phyloP scores from a whole-genome alignment of 345 rosid species.

The Iberis pinnata region DNA sequence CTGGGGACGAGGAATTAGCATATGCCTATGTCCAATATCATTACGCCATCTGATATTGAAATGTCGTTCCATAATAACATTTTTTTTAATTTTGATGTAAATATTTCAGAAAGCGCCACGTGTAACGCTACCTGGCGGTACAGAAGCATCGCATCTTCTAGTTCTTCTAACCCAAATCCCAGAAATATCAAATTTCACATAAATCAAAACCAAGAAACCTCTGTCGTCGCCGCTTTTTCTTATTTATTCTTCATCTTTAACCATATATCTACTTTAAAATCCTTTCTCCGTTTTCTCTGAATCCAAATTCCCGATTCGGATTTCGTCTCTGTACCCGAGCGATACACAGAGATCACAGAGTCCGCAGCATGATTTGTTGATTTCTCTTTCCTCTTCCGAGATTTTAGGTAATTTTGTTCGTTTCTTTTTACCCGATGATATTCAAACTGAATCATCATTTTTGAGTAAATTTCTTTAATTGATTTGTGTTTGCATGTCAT shows the following conservation, averaged over 20 bases:
- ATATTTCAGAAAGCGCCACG: conserved; percentile 62
- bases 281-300: conserved; percentile 7
- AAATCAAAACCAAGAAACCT: conserved; percentile 17
- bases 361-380: too few species aligned
- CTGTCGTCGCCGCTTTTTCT: conserved; percentile 6
- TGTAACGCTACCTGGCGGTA: conserved; percentile 55
- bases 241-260: conserved; percentile 5
- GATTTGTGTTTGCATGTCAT: conserved; percentile 15
- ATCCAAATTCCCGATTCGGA: not conserved
- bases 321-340: too few species aligned
- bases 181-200: conserved; percentile 13
- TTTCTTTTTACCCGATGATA: not conserved
- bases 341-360: too few species aligned
- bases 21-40: too few species aligned
- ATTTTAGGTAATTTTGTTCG: conserved; percentile 4
- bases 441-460: not conserved
- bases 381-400: not conserved
- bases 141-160: conserved; percentile 48
- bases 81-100: too few species aligned
- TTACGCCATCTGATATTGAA: too few species aligned
- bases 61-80: too few species aligned
- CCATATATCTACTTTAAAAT: not conserved
- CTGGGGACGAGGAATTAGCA: too few species aligned
- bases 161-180: conserved; percentile 5
- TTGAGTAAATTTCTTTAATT: not conserved